Evolutionary conservation across 2,329 filamentous ascomycete species (phyloP).

Genomic region (Monosporascus sp.): DNA sequence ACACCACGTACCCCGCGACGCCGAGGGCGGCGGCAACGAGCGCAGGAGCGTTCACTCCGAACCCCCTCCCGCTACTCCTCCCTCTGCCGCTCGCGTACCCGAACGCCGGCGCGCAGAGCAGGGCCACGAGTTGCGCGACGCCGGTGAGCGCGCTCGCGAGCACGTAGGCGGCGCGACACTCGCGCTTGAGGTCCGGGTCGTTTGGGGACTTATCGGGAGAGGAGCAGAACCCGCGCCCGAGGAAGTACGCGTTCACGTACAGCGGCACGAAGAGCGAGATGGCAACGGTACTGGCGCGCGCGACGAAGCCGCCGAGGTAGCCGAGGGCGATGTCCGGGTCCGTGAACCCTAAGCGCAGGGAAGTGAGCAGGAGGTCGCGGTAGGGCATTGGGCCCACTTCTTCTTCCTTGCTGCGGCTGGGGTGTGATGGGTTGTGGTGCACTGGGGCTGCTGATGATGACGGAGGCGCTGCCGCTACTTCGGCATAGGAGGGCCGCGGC

Average conservation of each 20-base stretch:
- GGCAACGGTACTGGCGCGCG: constrained; percentile 87
- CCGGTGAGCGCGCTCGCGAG: constrained; percentile 84
- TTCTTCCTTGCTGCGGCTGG: not conserved
- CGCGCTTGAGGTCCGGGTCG: constrained; percentile 70
- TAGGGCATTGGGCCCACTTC: constrained; percentile 49
- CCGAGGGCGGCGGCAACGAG: constrained; percentile 68
- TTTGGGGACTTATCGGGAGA: constrained; percentile 55
- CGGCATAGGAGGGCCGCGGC: not conserved
- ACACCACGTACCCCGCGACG: constrained; percentile 69
- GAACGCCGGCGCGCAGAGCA: constrained; percentile 81
- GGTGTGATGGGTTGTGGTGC: not conserved
- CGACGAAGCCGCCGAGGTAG: constrained; percentile 92
- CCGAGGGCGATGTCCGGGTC: constrained; percentile 78
- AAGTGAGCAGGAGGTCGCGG: constrained; percentile 54
- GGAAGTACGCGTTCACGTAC: constrained; percentile 88
- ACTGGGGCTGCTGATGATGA: not conserved
- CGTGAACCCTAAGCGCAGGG: constrained; percentile 64
- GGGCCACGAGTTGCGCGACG: constrained; percentile 78
- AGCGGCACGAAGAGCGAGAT: constrained; percentile 94
- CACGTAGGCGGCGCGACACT: constrained; percentile 82
- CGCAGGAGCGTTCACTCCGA: constrained; percentile 67
- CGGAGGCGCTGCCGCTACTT: not conserved
- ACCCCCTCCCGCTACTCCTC: constrained; percentile 41
- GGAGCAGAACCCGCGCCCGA: constrained; percentile 72
- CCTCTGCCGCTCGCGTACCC: constrained; percentile 66